Percentiles rank a stretch among this genome's conserved stretches.
These are phyloP conservation scores for Salvia sclarea DNA, from an alignment of 305 asterid species.

Conservation along the genomic window DNA sequence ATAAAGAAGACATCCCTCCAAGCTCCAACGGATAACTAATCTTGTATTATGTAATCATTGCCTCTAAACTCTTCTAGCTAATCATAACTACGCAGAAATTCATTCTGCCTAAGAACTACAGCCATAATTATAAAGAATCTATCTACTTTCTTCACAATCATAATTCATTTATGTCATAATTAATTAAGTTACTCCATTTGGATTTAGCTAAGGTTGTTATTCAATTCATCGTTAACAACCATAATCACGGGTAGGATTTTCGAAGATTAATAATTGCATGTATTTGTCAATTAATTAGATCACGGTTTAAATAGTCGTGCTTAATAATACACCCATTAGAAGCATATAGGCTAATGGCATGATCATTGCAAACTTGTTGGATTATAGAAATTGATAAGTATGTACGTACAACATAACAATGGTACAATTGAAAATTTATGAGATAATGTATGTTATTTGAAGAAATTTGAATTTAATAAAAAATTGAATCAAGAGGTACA, in stretches of 20 bases:
- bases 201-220: neutral
- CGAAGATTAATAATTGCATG: neutral
- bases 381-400: too few relatives aligned
- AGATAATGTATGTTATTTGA: too few relatives aligned
- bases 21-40: too few relatives aligned
- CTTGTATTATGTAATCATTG: neutral
- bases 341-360: neutral
- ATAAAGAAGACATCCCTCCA: too few relatives aligned
- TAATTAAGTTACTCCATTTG: neutral
- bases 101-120: neutral
- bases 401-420: neutral
- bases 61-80: neutral
- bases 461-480: too few relatives aligned
- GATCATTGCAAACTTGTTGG: too few relatives aligned
- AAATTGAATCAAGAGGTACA: too few relatives aligned
- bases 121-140: neutral
- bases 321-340: neutral
- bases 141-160: neutral
- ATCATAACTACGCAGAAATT: neutral
- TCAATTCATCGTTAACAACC: neutral
- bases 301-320: neutral
- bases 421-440: too few relatives aligned
- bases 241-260: neutral
- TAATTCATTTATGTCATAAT: neutral
- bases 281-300: neutral